Evolutionary conservation across 2,329 filamentous ascomycete species (phyloP).

Genomic region (Ilyonectria sp.): DNA sequence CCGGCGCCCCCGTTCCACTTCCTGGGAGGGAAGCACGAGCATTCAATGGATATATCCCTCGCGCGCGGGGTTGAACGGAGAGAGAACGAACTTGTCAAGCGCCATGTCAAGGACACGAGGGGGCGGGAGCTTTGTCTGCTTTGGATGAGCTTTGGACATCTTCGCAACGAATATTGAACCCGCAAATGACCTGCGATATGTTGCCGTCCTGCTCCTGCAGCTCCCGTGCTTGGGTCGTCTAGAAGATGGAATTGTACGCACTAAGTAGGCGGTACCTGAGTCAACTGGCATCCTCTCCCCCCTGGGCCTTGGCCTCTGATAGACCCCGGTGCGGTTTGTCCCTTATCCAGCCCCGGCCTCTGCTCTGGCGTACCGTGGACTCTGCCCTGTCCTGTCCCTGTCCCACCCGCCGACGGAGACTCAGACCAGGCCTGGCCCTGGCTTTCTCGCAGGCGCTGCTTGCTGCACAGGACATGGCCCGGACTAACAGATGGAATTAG

Average conservation of each 20-base stretch:
- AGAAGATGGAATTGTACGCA: no score
- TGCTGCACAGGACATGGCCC: background rate
- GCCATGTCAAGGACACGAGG: background rate
- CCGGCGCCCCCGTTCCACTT: constrained; percentile 20
- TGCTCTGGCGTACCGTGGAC: background rate
- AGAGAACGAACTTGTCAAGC: background rate
- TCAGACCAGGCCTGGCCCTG: background rate
- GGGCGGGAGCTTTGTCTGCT: background rate
- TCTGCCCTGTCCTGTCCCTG: background rate
- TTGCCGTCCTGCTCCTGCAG: background rate
- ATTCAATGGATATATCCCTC: constrained; percentile 8
- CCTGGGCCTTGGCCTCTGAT: constrained; percentile 6
- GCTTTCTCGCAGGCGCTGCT: background rate
- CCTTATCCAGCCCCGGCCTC: constrained; percentile 1
- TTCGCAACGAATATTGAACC: background rate
- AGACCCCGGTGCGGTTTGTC: constrained; percentile 14
- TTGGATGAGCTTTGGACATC: background rate
- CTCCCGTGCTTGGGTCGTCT: background rate
- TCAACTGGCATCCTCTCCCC: constrained; percentile 9
- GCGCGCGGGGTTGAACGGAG: constrained; percentile 19
- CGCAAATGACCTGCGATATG: background rate
- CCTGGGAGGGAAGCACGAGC: constrained; percentile 15
- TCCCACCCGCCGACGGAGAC: background rate
- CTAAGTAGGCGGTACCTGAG: constrained; percentile 1
- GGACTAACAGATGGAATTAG: background rate